Percentiles rank a stretch among this genome's conserved stretches.
Evolutionary conservation across 176 grass and related monocot species (phyloP).

Genomic region (Juncus effusus): DNA sequence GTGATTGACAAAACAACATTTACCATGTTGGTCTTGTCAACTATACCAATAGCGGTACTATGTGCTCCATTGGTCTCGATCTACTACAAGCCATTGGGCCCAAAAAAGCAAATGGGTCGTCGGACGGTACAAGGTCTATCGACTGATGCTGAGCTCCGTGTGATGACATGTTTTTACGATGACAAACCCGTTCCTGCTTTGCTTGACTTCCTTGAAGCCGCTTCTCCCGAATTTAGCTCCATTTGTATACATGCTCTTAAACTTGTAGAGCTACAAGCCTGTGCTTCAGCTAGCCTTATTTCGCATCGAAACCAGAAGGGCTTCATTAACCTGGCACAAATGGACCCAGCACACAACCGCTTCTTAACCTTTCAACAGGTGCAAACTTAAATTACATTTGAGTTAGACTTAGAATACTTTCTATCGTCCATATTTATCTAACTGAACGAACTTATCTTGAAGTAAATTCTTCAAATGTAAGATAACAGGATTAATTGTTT

Average conservation of each 20-base stretch:
- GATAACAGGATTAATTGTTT: too few relatives aligned
- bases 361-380: constrained; percentile 29
- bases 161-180: constrained; percentile 23
- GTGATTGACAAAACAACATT: constrained; percentile 9
- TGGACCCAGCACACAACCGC: constrained; percentile 31
- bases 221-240: not conserved
- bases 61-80: constrained; percentile 5
- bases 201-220: constrained; percentile 23
- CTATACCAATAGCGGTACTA: not conserved
- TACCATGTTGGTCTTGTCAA: constrained; percentile 2
- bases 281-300: constrained; percentile 23
- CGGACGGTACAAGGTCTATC: constrained; percentile 25
- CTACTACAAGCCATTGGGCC: constrained; percentile 27
- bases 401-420: too few relatives aligned
- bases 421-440: too few relatives aligned
- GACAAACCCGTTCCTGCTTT: constrained; percentile 19
- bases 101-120: not conserved
- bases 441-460: too few relatives aligned
- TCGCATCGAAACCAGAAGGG: constrained; percentile 29
- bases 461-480: too few relatives aligned
- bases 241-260: constrained; percentile 28
- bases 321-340: constrained; percentile 13
- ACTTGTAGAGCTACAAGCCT: constrained; percentile 28
- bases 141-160: constrained; percentile 11
- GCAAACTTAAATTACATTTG: too few relatives aligned